Conservation (phyloP, 2,329 filamentous ascomycete species). For the Calonectria multiphialidica region DNA sequence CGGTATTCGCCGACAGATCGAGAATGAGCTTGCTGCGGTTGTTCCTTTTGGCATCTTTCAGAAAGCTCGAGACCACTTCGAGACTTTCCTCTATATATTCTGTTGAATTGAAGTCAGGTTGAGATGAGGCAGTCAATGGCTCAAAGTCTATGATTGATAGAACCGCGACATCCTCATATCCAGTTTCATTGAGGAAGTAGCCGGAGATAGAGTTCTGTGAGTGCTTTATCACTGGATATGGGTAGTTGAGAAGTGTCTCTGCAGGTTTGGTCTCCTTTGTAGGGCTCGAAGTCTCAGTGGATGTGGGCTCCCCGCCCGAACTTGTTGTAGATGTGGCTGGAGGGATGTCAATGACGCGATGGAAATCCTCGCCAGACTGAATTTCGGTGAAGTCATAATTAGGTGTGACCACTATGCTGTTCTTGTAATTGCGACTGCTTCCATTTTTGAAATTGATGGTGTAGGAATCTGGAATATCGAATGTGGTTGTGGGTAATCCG, state of each 20-base stretch:
- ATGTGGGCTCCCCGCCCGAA: background rate
- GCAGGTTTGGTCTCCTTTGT: background rate
- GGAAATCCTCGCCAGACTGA: background rate
- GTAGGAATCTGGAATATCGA: background rate
- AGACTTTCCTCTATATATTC: background rate
- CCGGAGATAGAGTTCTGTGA: background rate
- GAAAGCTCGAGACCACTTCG: background rate
- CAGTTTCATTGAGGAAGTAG: conserved; percentile 13
- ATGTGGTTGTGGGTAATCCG: background rate
- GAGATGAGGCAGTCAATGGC: no score
- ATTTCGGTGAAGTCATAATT: background rate
- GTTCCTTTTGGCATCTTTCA: background rate
- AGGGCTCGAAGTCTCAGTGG: background rate
- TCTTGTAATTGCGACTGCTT: background rate
- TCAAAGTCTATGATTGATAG: background rate
- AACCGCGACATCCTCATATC: background rate
- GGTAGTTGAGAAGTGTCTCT: background rate
- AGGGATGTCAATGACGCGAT: background rate
- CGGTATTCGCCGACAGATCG: conserved; percentile 71
- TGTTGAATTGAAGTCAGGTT: background rate
- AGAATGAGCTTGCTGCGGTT: conserved; percentile 65
- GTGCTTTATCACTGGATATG: background rate
- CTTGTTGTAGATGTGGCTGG: background rate
- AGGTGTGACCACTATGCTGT: background rate
- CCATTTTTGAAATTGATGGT: conserved; percentile 1